phyloP scores from a whole-genome alignment of 2,329 filamentous ascomycete genomes.

The Diaporthe citriasiana region DNA sequence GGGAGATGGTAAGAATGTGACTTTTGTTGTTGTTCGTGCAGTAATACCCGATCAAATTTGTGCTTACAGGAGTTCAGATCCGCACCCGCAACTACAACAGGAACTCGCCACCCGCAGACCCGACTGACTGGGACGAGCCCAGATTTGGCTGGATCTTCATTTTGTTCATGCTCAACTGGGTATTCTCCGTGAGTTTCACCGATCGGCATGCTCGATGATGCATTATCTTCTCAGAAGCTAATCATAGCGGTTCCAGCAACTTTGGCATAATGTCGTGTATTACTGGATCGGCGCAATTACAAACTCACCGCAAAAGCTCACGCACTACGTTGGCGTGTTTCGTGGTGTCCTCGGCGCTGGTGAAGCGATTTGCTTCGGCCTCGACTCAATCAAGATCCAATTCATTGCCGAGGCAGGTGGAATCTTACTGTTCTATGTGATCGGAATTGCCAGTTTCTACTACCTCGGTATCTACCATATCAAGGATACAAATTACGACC shows the following conservation, averaged over 20 bases:
- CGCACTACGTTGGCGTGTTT: conserved; percentile 47
- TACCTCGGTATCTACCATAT: conserved; percentile 22
- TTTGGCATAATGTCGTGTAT: conserved; percentile 50
- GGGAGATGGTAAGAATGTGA: conserved; percentile 45
- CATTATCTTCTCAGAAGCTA: background rate
- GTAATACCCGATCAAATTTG: background rate
- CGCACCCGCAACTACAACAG: conserved; percentile 6
- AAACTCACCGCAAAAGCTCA: conserved; percentile 45
- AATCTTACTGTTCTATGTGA: conserved; percentile 9
- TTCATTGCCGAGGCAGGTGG: conserved; percentile 43
- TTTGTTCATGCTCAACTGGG: conserved; percentile 20
- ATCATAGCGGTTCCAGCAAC: background rate
- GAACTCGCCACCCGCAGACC: background rate
- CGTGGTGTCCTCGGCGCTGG: conserved; percentile 48
- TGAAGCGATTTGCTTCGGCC: conserved; percentile 49
- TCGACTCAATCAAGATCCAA: conserved; percentile 47
- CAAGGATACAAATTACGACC: conserved; percentile 23
- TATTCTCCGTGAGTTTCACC: background rate
- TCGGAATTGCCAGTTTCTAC: conserved; percentile 17
- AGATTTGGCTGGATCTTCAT: conserved; percentile 24
- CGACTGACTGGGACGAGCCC: conserved; percentile 18
- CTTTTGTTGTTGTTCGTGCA: too few species aligned
- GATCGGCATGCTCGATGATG: background rate
- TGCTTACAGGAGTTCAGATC: background rate
- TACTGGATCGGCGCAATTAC: conserved; percentile 50